These are phyloP conservation scores for Carex arenaria DNA, from an alignment of 202 grass and related monocot genomes.

Conservation along the genomic window DNA sequence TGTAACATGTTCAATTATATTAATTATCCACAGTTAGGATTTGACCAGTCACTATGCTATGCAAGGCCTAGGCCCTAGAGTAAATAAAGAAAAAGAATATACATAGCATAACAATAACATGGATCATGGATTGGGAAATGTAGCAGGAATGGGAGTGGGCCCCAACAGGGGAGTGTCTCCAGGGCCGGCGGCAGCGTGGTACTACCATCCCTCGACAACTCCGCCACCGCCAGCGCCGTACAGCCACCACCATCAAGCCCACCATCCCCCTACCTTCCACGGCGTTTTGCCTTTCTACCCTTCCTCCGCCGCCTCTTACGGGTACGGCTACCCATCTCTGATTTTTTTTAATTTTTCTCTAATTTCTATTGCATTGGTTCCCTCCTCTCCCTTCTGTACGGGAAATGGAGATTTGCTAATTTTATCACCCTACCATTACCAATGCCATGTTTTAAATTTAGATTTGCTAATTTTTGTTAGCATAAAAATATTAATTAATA, in stretches of 20 bases:
- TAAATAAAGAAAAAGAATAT: background rate
- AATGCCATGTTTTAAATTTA: background rate
- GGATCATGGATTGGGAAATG: background rate
- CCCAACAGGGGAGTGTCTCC: constrained; percentile 60
- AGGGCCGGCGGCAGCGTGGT: constrained; percentile 53
- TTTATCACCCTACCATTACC: too few species aligned
- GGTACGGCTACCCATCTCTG: constrained; percentile 71
- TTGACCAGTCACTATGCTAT: background rate
- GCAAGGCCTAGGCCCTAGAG: background rate
- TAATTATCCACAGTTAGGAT: background rate
- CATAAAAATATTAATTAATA: background rate
- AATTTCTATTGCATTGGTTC: background rate
- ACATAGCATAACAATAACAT: too few species aligned
- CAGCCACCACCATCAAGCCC: constrained; percentile 37
- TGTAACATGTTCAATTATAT: background rate
- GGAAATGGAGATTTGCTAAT: background rate
- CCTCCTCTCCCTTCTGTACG: background rate
- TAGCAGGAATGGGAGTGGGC: constrained; percentile 29
- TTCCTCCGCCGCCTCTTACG: constrained; percentile 58
- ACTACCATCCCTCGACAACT: constrained; percentile 71
- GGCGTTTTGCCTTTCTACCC: constrained; percentile 82
- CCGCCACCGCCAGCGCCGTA: constrained; percentile 39
- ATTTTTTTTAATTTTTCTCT: background rate
- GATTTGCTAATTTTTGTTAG: background rate
- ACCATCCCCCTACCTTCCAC: constrained; percentile 63